These are phyloP conservation scores for Suillus placidus DNA, from an alignment of 768 basidiomycete genomes.

Conservation along the genomic window DNA sequence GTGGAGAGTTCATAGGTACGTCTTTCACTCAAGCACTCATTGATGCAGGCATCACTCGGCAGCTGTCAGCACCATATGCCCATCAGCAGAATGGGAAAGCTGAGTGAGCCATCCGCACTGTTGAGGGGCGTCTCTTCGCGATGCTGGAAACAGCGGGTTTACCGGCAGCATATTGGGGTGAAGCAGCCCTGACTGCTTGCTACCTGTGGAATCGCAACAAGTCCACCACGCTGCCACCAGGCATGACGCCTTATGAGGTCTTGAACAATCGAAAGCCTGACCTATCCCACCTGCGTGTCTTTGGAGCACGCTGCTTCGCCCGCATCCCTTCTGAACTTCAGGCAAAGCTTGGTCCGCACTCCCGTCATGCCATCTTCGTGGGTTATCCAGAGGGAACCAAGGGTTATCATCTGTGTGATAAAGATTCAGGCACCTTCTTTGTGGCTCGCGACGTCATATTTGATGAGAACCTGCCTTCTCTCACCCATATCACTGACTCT, in stretches of 20 bases:
- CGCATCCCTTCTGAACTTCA: no score
- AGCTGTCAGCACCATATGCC: background rate
- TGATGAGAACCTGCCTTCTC: no score
- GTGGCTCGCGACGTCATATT: no score
- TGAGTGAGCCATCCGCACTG: background rate
- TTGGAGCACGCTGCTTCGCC: no score
- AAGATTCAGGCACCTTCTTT: no score
- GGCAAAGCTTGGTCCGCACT: fast-evolving
- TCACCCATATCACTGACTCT: no score
- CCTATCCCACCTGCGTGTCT: no score
- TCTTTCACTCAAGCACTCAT: fast-evolving
- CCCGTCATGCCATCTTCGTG: fast-evolving
- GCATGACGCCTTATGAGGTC: no score
- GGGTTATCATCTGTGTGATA: no score
- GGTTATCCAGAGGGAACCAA: no score
- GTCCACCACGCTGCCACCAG: no score
- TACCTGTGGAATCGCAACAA: background rate
- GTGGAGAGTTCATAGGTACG: background rate
- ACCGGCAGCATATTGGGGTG: fast-evolving
- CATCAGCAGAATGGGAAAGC: background rate
- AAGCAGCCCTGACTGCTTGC: fast-evolving
- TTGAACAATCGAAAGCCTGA: no score
- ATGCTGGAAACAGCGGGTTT: fast-evolving
- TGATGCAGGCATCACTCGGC: fast-evolving
- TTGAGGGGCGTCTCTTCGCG: fast-evolving